These are phyloP conservation scores for Entomortierella beljakovae DNA, from an alignment of 192 early-diverging fungal genomes.

Conservation along the genomic window DNA sequence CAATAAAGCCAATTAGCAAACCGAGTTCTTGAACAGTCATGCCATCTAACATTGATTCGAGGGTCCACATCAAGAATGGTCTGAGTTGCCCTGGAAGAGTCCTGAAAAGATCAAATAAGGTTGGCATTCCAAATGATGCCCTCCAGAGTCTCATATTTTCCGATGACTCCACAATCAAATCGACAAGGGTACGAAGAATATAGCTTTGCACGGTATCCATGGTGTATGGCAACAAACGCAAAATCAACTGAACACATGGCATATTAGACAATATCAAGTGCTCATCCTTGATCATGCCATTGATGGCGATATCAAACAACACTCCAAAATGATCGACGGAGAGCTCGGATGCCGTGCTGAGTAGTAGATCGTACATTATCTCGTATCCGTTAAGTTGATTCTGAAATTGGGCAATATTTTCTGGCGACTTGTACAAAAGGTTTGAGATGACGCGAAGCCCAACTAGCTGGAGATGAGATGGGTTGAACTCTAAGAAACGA, in stretches of 20 bases:
- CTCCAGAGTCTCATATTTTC: constrained; percentile 54
- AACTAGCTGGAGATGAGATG: constrained; percentile 49
- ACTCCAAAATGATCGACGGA: constrained; percentile 53
- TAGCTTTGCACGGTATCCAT: constrained; percentile 49
- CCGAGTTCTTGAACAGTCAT: constrained; percentile 54
- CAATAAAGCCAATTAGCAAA: constrained; percentile 46
- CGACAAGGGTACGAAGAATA: constrained; percentile 53
- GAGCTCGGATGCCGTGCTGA: constrained; percentile 32
- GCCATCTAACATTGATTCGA: constrained; percentile 56
- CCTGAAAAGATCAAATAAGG: constrained; percentile 49
- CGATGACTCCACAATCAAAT: constrained; percentile 52
- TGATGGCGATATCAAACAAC: constrained; percentile 53
- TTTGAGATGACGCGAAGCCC: constrained; percentile 56
- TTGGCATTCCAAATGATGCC: constrained; percentile 36
- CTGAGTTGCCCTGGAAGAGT: constrained; percentile 42
- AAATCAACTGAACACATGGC: constrained; percentile 43
- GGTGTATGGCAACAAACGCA: constrained; percentile 33
- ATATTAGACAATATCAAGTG: constrained; percentile 52
- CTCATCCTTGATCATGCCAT: constrained; percentile 56
- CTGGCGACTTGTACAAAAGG: constrained; percentile 54
- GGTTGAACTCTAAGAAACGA: constrained; percentile 49
- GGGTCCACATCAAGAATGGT: constrained; percentile 55
- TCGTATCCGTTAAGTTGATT: constrained; percentile 53
- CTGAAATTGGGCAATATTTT: constrained; percentile 53
- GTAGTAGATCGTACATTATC: constrained; percentile 35